Evolutionary conservation across 2,329 filamentous ascomycete species (phyloP), one percentile per base, ranked within the genome.

Genomic region (Hypoxylon rubiginosum): DNA sequence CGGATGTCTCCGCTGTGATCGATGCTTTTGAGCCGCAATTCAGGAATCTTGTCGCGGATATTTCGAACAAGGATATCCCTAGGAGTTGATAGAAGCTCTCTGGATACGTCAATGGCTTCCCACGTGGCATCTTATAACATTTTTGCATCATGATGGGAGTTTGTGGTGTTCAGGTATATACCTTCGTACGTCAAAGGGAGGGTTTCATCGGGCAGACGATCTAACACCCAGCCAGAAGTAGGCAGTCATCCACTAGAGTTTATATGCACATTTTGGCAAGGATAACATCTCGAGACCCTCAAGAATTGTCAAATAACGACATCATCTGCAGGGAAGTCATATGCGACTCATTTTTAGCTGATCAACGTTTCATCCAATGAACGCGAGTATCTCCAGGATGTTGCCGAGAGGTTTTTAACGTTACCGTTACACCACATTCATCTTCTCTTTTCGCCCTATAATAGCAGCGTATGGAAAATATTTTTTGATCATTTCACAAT

Each of bases 1-100:
- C 83, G 0, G 78, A 84, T 64, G 82, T 86, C 6, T 67, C 69
- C 0, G 28, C 62, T 13, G 72, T 76, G 10, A 28, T 74, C 3
- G 68, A 71, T 28, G 48, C 67, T 15, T 64, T 76, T 21, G 69
- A 67, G 1, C 28, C 61, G 2, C 58, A 67, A 32, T 76, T 76
- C 48, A 72, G 59, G 46, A 50, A 4, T 1, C 55, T 73, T n/a
- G 67, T 75, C 15, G 71, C 71, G 1, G 48, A 70, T n/a, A 67
- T 75, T 21, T 62, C 74, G 50, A 61, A 26, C 15, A 52, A 51
- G 19, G 60, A 52, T 2, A 45, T 74, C 58, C 64, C 0, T 4
- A 17, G 19, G 53, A 53, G 28, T 56, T 5, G 39, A 17, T 43
- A 43, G 17, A 21, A 21, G 39, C 11, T 41, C 36, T 4, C 36